Conservation (phyloP, 2,329 filamentous ascomycete species). For the Sclerotiophoma versabilis region DNA sequence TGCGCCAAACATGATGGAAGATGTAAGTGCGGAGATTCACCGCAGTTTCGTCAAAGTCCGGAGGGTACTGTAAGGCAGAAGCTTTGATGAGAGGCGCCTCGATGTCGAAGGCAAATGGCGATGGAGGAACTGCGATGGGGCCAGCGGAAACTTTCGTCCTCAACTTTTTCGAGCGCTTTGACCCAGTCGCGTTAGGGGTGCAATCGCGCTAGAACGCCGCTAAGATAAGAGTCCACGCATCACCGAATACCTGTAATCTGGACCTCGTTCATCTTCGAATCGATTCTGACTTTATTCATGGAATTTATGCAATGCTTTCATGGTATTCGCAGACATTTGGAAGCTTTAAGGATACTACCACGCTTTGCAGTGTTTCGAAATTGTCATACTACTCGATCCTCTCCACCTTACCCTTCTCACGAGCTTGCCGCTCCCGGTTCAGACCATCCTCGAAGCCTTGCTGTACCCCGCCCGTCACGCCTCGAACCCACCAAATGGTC, state of each 20-base stretch:
- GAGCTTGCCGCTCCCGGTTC: slow-evolving; percentile 5
- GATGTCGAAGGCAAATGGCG: slow-evolving; percentile 13
- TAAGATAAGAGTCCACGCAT: slow-evolving; percentile 10
- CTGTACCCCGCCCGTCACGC: slow-evolving; percentile 70
- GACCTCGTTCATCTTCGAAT: background rate
- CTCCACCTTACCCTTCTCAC: slow-evolving; percentile 8
- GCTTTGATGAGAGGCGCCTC: slow-evolving; percentile 12
- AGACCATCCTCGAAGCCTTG: slow-evolving; percentile 66
- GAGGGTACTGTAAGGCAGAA: slow-evolving; percentile 5
- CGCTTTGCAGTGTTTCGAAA: background rate
- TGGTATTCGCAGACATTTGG: background rate
- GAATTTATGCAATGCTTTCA: background rate
- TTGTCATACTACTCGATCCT: slow-evolving; percentile 2
- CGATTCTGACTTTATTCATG: background rate
- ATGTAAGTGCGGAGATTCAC: slow-evolving; percentile 15
- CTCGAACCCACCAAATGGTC: slow-evolving; percentile 68
- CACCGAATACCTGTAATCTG: background rate
- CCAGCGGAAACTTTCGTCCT: slow-evolving; percentile 16
- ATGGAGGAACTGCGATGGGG: slow-evolving; percentile 7
- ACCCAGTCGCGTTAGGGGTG: slow-evolving; percentile 14
- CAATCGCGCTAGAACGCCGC: slow-evolving; percentile 9
- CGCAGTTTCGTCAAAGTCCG: background rate
- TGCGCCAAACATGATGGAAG: slow-evolving; percentile 53
- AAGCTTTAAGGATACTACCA: background rate
- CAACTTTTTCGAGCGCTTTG: slow-evolving; percentile 10